Base-by-base conservation (phyloP, 1,284 basidiomycete genomes). In the Ustilago shanxiensis region DNA sequence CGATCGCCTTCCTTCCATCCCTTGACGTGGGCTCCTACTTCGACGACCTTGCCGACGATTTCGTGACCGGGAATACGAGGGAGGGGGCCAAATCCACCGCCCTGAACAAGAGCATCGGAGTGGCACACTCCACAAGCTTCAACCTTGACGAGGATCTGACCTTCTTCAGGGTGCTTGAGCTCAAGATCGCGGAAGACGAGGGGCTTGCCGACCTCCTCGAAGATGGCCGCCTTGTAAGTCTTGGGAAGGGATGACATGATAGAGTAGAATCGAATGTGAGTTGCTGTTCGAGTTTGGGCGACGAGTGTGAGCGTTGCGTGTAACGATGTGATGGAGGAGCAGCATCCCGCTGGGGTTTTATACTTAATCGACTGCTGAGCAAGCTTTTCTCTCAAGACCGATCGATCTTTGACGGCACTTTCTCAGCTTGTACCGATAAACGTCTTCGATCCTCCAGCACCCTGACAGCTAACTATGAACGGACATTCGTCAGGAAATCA, bases 101-200 rank as follows among this genome's bases (percentile, higher is more conserved):
- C 33, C 55, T 70, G 62, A 6, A 69, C 72, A 20, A 66, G 50
- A 4, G 55, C 52, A 33, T 74, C 86, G 16, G 95, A 98, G 87
- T 98, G 96, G 88, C 96, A 99, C 86, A 99, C 93, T 81, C 95
- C 94, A 90, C 93, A 94, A 88, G 95, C 91, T 58, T 96, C 89
- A 82, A 98, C 93, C 84, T 92, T 91, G 87, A 98, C 94, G 72
- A 96, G 90, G 82, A 99, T 96, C 89, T 99, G 96, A 85, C 93
- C 90, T 37, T 92, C 91, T 72, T 89, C 89, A 52, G 96, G 96
- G 56, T 96, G 94, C 44, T 92, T 93, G 56, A 99, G 96, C 86
- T 98, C 92, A 83, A 99, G 91, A 35, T 93, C 91, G 87, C 98
- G 95, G 82, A 98, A 88, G 80, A 92, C 91, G 77, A 98, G 91